Evolutionary conservation across 208 protist species (phyloP).

Genomic region (Trypanosoma melophagium): DNA sequence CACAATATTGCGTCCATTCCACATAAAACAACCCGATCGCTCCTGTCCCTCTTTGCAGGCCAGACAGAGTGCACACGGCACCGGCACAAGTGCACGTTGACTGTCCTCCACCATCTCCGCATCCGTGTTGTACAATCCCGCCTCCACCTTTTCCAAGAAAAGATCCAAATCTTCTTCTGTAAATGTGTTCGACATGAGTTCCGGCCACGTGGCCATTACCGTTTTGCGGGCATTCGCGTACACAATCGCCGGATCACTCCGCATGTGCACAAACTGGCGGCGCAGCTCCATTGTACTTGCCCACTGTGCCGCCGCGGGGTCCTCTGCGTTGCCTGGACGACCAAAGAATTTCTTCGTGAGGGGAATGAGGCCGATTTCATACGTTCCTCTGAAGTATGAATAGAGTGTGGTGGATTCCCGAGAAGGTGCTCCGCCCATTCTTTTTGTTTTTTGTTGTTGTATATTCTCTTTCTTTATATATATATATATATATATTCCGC

Average conservation of each 20-base stretch:
- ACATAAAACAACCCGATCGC: conserved; percentile 54
- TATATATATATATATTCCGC: no score
- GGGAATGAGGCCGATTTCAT: conserved; percentile 84
- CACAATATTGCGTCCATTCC: conserved; percentile 71
- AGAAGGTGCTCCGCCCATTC: conserved; percentile 74
- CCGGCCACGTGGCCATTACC: conserved; percentile 6
- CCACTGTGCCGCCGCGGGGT: not conserved
- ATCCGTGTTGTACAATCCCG: conserved; percentile 56
- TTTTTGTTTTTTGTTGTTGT: no score
- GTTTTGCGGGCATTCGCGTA: conserved; percentile 58
- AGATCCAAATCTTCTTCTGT: conserved; percentile 67
- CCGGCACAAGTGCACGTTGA: conserved; percentile 42
- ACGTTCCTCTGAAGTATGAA: conserved; percentile 84
- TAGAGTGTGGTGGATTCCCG: conserved; percentile 66
- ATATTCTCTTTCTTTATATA: no score
- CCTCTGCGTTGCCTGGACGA: conserved; percentile 8
- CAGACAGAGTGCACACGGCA: conserved; percentile 81
- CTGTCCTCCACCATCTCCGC: conserved; percentile 49
- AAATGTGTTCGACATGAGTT: conserved; percentile 40
- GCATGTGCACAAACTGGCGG: conserved; percentile 67
- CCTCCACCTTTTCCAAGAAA: conserved; percentile 68
- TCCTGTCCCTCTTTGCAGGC: conserved; percentile 74
- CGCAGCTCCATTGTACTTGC: conserved; percentile 39
- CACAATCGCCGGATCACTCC: conserved; percentile 58
- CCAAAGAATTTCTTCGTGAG: conserved; percentile 80